Evolutionary conservation across 768 basidiomycete species (phyloP).

Genomic region (Trichaptum fuscoviolaceum): DNA sequence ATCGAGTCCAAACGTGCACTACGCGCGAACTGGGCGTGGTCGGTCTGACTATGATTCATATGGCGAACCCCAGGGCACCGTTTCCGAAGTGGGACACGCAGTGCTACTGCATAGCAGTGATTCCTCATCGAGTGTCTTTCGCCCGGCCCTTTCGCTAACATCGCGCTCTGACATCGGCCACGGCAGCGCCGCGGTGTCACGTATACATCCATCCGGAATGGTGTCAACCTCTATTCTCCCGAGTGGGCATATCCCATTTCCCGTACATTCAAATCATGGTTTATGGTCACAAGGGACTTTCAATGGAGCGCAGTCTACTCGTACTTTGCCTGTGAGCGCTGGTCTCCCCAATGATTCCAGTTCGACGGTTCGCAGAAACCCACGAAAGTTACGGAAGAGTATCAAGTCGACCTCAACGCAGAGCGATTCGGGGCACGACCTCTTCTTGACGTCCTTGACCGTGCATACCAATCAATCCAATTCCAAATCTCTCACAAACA

Average conservation of each 20-base stretch:
- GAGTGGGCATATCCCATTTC: background rate
- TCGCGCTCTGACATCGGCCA: background rate
- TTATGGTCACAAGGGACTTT: background rate
- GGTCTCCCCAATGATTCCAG: background rate
- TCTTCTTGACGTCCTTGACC: background rate
- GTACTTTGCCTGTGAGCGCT: background rate
- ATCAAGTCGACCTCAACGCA: background rate
- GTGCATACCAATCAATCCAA: background rate
- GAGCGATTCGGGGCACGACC: background rate
- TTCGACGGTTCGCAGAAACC: background rate
- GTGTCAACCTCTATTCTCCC: background rate
- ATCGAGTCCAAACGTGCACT: background rate
- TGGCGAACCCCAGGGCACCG: background rate
- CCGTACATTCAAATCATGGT: background rate
- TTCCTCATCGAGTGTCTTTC: background rate
- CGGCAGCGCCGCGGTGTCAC: background rate
- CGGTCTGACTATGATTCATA: background rate
- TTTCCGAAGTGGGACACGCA: background rate
- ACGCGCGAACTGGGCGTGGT: background rate
- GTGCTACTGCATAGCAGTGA: background rate
- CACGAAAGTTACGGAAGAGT: background rate
- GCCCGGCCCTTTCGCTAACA: background rate
- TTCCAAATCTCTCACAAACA: background rate
- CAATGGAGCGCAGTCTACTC: background rate
- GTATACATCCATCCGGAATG: background rate